Percentiles rank a stretch among this genome's conserved stretches.
These are phyloP conservation scores for Naganishia vaughanmartiniae DNA, from an alignment of 768 basidiomycete species.

Conservation along the genomic window DNA sequence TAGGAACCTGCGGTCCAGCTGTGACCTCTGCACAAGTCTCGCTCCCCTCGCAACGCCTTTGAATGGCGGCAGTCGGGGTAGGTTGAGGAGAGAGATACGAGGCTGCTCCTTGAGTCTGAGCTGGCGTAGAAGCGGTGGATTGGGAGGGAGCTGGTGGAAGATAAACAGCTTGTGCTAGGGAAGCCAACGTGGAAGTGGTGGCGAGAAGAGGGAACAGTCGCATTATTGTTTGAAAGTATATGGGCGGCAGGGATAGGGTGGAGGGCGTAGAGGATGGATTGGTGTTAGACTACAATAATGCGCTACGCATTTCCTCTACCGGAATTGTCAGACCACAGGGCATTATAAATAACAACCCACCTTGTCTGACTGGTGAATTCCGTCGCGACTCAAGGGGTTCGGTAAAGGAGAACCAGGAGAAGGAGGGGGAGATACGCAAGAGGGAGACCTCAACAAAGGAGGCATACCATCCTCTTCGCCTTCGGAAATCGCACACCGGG, in stretches of 20 bases:
- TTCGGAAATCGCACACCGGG: too few relatives aligned
- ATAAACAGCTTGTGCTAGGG: neutral
- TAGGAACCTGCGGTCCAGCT: conserved; percentile 27
- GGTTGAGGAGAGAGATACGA: neutral
- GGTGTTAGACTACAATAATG: too few relatives aligned
- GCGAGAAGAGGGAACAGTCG: neutral
- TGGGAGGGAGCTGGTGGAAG: neutral
- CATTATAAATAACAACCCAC: too few relatives aligned
- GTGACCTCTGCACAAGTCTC: conserved; percentile 23
- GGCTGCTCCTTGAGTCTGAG: neutral
- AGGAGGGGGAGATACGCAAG: neutral
- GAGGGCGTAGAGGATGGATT: neutral
- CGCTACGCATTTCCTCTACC: too few relatives aligned
- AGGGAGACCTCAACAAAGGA: neutral
- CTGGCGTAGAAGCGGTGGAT: neutral
- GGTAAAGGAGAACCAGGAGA: too few relatives aligned
- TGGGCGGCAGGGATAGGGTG: neutral
- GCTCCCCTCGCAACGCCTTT: conserved; percentile 15
- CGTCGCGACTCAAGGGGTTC: too few relatives aligned
- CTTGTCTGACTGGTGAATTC: too few relatives aligned
- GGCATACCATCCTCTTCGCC: too few relatives aligned
- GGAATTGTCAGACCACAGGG: too few relatives aligned
- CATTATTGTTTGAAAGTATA: neutral
- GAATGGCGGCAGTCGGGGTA: neutral
- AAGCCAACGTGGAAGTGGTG: neutral